phyloP scores from a whole-genome alignment of 345 rosid species.

The Populus simonii region DNA sequence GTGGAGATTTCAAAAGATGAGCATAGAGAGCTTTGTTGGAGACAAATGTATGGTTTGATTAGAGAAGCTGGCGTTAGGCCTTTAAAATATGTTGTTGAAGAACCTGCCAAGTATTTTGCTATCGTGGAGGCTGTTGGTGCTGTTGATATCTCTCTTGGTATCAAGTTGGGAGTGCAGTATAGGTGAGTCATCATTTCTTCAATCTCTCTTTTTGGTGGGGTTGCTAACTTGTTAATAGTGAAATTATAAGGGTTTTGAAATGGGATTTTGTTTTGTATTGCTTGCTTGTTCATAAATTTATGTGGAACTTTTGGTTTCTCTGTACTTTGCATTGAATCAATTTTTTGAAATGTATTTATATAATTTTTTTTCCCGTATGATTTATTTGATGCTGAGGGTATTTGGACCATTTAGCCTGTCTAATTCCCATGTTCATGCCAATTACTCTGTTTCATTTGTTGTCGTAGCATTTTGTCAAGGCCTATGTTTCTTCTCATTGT shows the following conservation, averaged over 20 bases:
- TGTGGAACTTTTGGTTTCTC: background rate
- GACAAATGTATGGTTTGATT: slow-evolving; percentile 69
- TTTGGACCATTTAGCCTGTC: background rate
- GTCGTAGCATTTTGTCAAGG: background rate
- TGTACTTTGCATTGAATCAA: background rate
- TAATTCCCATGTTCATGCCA: background rate
- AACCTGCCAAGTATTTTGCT: slow-evolving; percentile 82
- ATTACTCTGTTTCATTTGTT: background rate
- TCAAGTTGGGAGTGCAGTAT: slow-evolving; percentile 93
- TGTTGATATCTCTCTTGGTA: slow-evolving; percentile 85
- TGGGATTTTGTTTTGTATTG: background rate
- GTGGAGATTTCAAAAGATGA: slow-evolving; percentile 77
- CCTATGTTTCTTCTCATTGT: background rate
- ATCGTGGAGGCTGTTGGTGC: slow-evolving; percentile 80
- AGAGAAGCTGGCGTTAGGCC: slow-evolving; percentile 80
- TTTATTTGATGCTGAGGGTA: background rate
- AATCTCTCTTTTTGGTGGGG: background rate
- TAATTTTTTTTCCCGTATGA: background rate
- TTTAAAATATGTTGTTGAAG: slow-evolving; percentile 58
- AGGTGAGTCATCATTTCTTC: slow-evolving; percentile 42
- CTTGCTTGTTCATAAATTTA: background rate
- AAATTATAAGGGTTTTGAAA: background rate
- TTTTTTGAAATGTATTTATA: no score
- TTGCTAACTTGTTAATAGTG: background rate
- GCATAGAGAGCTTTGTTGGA: slow-evolving; percentile 84